phyloP scores from a whole-genome alignment of 352 stramenopile species.

The Lagenidium giganteum region DNA sequence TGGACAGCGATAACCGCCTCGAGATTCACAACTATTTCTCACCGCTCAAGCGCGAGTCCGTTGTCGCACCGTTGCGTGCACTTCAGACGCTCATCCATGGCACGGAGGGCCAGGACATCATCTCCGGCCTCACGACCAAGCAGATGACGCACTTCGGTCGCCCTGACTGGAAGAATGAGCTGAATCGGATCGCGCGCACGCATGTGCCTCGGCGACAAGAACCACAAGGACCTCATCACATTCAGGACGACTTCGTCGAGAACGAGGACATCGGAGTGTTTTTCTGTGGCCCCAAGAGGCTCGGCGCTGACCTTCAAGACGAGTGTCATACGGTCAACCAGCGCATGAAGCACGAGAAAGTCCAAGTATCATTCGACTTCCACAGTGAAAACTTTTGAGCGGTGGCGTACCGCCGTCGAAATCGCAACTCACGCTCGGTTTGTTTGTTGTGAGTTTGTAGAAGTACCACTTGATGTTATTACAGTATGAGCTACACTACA shows the following conservation, averaged over 20 bases:
- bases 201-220: neutral
- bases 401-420: too few species aligned
- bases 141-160: constrained; percentile 66
- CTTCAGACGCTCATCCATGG: constrained; percentile 67
- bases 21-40: constrained; percentile 79
- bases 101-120: constrained; percentile 52
- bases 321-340: constrained; percentile 43
- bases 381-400: constrained; percentile 67
- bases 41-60: constrained; percentile 47
- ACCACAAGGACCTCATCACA: constrained; percentile 4
- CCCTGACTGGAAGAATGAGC: constrained; percentile 56
- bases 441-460: too few species aligned
- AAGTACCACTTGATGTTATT: too few species aligned
- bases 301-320: constrained; percentile 42
- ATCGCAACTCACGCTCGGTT: too few species aligned
- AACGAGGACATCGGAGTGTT: constrained; percentile 70
- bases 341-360: constrained; percentile 22
- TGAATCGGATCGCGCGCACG: constrained; percentile 42
- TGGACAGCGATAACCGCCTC: constrained; percentile 57
- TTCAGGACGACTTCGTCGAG: constrained; percentile 10
- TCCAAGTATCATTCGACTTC: constrained; percentile 53
- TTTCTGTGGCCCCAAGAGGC: constrained; percentile 52
- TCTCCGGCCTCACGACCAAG: constrained; percentile 57
- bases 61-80: constrained; percentile 45
- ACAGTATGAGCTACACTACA: too few species aligned